Percentiles rank a stretch among this genome's conserved stretches.
These are phyloP conservation scores for Syzygium oleosum DNA, from an alignment of 345 rosid species.

Conservation along the genomic window DNA sequence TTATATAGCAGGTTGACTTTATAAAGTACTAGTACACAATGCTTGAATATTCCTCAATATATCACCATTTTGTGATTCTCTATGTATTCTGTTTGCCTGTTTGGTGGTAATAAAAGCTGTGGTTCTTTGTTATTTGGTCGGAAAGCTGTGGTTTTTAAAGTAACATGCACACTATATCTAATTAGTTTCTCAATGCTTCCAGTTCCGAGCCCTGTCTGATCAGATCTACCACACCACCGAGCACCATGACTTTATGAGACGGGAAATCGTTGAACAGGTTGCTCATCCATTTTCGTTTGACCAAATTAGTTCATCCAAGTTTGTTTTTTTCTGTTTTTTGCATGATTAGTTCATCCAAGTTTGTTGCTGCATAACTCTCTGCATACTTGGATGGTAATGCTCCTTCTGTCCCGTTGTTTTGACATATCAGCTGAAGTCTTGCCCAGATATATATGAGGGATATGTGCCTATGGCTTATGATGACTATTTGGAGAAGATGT, in stretches of 20 bases:
- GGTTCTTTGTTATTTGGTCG: neutral
- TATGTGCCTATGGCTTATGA: constrained; percentile 63
- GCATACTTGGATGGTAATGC: neutral
- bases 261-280: constrained; percentile 36
- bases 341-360: neutral
- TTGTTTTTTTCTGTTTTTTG: neutral
- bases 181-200: constrained; percentile 7
- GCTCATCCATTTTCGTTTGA: neutral
- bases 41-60: neutral
- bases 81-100: neutral
- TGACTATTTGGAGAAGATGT: constrained; percentile 65
- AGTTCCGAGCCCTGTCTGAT: constrained; percentile 48
- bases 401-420: constrained; percentile 3
- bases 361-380: neutral
- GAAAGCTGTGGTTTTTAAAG: neutral
- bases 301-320: neutral
- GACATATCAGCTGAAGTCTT: constrained; percentile 31
- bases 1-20: neutral
- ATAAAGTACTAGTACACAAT: neutral
- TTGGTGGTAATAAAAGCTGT: neutral
- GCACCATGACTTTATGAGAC: constrained; percentile 40
- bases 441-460: constrained; percentile 51
- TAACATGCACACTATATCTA: neutral
- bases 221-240: constrained; percentile 31
- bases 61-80: neutral